Base-by-base conservation (phyloP, 305 asterid species). In the Fraxinus ornus region DNA sequence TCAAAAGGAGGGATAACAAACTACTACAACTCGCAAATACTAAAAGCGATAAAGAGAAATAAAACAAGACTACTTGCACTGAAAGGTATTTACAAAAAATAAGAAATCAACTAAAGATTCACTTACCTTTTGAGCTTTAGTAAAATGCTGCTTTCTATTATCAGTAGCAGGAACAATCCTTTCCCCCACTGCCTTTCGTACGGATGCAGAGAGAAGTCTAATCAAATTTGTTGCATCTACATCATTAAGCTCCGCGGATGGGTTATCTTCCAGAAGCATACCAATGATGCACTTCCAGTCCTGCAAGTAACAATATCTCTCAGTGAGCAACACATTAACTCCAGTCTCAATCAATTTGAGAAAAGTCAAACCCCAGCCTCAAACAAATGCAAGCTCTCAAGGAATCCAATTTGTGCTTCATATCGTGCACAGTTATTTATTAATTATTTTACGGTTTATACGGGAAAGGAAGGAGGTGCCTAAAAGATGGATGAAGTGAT, bases 131-230 rank as follows among this genome's bases (percentile, higher is more conserved):
- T 94, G 99, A 84, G 95, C 97, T 86, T 94, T 96, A 83, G 91
- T 92, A 57, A 86, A 83, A 83, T 93, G 91, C 41, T 90, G 97
- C 83, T 89, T 94, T 89, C 95, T 94, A 70, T 91, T 94, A 84
- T 94, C 98, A 83, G 92, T 91, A 47, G 93, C 95, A 85, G 98
- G 98, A 84, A 94, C 98, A 82, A 96, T 96, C 90, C 91, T 94
- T 89, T 93, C 98, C 79, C 98, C 98, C 37, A 96, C 94, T 72
- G 99, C 97, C 93, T 96, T 96, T 83, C 89, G 91, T 17, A 91
- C 82, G 73, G 99, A 96, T 68, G 98, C 94, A 87, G 86, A 91
- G 80, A 96, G 90, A 85, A 96, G 97, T 86, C 98, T 91, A 84
- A 94, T 93, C 92, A 96, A 89, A 90, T 92, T 94, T 78, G 98